Base-by-base conservation (phyloP, 176 grass and related monocot genomes). In the Oryza coarctata region DNA sequence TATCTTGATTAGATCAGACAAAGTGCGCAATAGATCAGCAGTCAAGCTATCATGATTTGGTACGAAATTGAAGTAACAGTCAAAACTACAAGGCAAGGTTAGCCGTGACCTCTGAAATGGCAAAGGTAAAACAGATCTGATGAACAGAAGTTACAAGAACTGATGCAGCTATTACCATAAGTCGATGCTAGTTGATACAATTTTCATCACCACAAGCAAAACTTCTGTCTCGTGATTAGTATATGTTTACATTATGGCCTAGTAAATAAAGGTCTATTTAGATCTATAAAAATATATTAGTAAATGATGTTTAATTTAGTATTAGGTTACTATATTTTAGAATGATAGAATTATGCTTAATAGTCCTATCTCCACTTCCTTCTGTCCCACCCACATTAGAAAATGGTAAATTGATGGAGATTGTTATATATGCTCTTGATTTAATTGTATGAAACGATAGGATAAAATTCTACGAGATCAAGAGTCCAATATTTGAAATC, bases 211-310 rank as follows among this genome's bases (percentile, higher is more conserved):
- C 31, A 85, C 65, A 86, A 83, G 68, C 68, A 90, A 83, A 83
- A 83, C 17, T 83, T 68, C 15, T 57, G 41, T 63, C 65, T 55
- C 55, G 32, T 61, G 76, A 44, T 72, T 36, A 74, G 47, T 79
- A 86, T 73, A 82, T 63, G 79, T 74, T 83, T 86, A 83, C 81
- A 83, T 83, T 83, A 83, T 68, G 28, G 22, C 49, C 71, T 70
- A 80, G 50, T 17, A 55, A 85, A 69, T n/a, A n/a, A n/a, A n/a
- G n/a, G n/a, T n/a, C n/a, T n/a, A n/a, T n/a, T n/a, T n/a, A n/a
- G n/a, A n/a, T n/a, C n/a, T n/a, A n/a, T n/a, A n/a, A n/a, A n/a
- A n/a, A n/a, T n/a, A n/a, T n/a, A n/a, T n/a, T n/a, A n/a, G n/a
- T n/a, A n/a, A n/a, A n/a, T n/a, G n/a, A n/a, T n/a, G n/a, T n/a